These are phyloP conservation scores for Trifolium subterraneum DNA, from an alignment of 306 rosid genomes.

Conservation along the genomic window DNA sequence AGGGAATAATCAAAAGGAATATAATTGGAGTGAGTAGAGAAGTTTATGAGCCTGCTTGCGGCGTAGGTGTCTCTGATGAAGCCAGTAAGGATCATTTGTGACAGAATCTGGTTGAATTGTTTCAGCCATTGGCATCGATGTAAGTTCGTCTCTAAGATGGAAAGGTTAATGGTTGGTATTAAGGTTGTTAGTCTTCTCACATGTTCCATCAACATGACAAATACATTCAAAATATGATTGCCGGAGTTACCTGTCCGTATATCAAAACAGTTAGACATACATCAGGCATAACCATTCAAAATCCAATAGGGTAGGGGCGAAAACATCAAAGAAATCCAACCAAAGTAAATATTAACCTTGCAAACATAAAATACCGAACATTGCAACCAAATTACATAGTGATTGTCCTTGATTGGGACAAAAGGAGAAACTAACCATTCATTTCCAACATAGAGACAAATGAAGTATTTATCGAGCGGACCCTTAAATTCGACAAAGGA, in stretches of 20 bases:
- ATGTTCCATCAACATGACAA: constrained; percentile 11
- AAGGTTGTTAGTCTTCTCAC: constrained; percentile 36
- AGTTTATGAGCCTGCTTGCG: constrained; percentile 67
- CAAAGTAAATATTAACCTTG: constrained; percentile 14
- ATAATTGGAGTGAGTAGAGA: constrained; percentile 50
- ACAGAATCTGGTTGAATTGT: constrained; percentile 61
- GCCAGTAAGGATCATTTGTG: constrained; percentile 72
- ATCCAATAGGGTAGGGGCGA: background rate
- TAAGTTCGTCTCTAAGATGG: constrained; percentile 55
- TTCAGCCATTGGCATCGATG: constrained; percentile 48
- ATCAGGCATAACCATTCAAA: background rate
- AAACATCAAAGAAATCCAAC: constrained; percentile 24
- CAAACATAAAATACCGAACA: constrained; percentile 27
- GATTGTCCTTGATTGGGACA: constrained; percentile 30
- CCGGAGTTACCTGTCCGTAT: background rate
- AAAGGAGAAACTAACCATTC: constrained; percentile 22
- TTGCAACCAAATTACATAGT: constrained; percentile 5
- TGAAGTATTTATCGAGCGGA: constrained; percentile 20
- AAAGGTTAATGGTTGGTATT: constrained; percentile 54
- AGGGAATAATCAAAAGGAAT: constrained; percentile 53
- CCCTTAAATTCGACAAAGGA: constrained; percentile 13
- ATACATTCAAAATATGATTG: background rate
- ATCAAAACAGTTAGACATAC: background rate
- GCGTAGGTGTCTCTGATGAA: constrained; percentile 71
- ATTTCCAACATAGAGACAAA: constrained; percentile 12